These are phyloP conservation scores for Kingdonia uniflora DNA, from an alignment of 164 flowering plant species.

Conservation along the genomic window DNA sequence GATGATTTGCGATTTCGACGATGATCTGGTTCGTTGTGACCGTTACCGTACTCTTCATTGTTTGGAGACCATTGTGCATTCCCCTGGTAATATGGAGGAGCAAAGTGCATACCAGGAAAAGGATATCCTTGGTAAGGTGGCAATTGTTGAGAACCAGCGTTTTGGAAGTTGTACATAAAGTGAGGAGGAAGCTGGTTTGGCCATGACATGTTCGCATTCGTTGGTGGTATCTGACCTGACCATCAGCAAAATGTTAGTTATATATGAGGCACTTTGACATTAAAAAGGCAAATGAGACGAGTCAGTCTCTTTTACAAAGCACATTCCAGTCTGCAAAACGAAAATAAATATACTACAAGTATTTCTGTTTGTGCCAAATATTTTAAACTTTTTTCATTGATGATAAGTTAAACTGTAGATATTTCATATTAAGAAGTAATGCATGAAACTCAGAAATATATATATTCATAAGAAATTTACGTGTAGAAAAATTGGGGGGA, in stretches of 20 bases:
- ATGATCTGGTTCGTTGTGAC: constrained; percentile 19
- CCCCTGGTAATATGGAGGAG: constrained; percentile 52
- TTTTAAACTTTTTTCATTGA: too few species aligned
- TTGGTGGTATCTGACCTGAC: constrained; percentile 25
- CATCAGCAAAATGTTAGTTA: constrained; percentile 16
- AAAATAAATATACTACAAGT: too few species aligned
- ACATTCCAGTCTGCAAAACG: too few species aligned
- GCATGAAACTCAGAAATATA: too few species aligned
- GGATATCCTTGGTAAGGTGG: constrained; percentile 57
- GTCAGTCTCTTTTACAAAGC: too few species aligned
- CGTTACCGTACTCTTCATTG: constrained; percentile 26
- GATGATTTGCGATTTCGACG: constrained; percentile 24
- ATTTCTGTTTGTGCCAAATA: too few species aligned
- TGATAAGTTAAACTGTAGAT: too few species aligned
- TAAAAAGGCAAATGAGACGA: too few species aligned
- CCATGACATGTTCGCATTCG: constrained; percentile 54
- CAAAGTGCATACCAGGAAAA: constrained; percentile 48
- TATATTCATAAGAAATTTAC: too few species aligned
- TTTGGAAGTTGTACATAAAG: constrained; percentile 56
- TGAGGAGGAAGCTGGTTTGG: constrained; percentile 57
- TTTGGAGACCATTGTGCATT: constrained; percentile 55
- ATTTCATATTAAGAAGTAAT: too few species aligned
- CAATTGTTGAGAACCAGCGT: constrained; percentile 32
- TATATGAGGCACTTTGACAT: too few species aligned
- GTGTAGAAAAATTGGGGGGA: too few species aligned